phyloP scores from a whole-genome alignment of 257 asterid species.

The Ligustrum vulgare region DNA sequence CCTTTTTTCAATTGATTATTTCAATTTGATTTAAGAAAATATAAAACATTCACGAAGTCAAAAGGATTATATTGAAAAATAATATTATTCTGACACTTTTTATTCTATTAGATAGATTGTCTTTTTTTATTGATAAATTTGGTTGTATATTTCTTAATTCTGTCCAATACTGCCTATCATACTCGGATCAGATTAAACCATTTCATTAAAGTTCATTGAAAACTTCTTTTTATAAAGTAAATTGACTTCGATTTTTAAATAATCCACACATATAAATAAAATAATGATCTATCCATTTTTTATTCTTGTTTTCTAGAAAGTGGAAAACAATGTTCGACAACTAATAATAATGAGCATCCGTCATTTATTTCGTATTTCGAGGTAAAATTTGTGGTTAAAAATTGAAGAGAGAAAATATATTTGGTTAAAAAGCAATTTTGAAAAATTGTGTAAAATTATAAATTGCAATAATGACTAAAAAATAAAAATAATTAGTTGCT shows the following conservation, averaged over 20 bases:
- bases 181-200: conserved; percentile 10
- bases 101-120: neutral
- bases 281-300: neutral
- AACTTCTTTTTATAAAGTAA: no score
- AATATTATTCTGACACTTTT: conserved; percentile 29
- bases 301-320: neutral
- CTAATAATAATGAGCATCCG: no score
- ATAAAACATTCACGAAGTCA: neutral
- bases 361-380: no score
- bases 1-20: conserved; percentile 10
- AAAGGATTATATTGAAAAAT: conserved; percentile 22
- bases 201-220: conserved; percentile 51
- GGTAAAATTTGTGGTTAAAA: no score
- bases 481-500: no score
- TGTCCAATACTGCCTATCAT: neutral
- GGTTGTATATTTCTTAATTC: neutral
- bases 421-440: no score
- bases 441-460: no score
- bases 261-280: neutral
- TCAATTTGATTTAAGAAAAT: neutral
- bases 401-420: no score
- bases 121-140: neutral
- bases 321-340: no score
- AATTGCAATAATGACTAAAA: no score
- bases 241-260: no score